Conservation (phyloP, 2,329 filamentous ascomycete species). For the Parastagonospora nodorum region DNA sequence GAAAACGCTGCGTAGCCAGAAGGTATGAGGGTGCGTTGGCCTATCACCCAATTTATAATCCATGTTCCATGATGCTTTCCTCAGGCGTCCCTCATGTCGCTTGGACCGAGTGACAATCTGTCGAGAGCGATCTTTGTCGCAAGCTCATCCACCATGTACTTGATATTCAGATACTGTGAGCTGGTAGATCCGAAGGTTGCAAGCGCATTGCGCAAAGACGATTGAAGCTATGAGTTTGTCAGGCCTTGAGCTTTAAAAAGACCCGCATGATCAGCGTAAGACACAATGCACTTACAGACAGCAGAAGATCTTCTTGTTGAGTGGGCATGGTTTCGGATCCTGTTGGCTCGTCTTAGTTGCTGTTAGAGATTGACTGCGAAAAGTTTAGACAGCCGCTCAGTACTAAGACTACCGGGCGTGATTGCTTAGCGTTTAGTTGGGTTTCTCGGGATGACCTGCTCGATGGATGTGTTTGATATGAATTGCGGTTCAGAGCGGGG, state of each 20-base stretch:
- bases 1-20: too few relatives aligned
- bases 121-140: slow-evolving; percentile 30
- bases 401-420: too few relatives aligned
- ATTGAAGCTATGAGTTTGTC: slow-evolving; percentile 30
- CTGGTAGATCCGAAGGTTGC: slow-evolving; percentile 40
- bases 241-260: neutral
- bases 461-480: too few relatives aligned
- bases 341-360: too few relatives aligned
- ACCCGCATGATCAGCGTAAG: too few relatives aligned
- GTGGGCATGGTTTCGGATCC: slow-evolving; percentile 21
- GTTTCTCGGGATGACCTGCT: too few relatives aligned
- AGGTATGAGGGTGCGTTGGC: too few relatives aligned
- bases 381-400: too few relatives aligned
- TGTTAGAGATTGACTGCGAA: too few relatives aligned
- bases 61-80: neutral
- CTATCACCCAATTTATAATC: too few relatives aligned
- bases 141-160: slow-evolving; percentile 39
- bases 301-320: slow-evolving; percentile 32
- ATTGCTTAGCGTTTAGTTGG: too few relatives aligned
- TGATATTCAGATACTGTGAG: slow-evolving; percentile 36
- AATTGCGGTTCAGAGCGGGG: too few relatives aligned
- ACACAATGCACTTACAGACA: slow-evolving; percentile 26
- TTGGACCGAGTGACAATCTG: slow-evolving; percentile 14
- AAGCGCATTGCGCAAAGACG: slow-evolving; percentile 42
- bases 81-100: slow-evolving; percentile 2